Percentiles rank a stretch among this genome's conserved stretches.
Evolutionary conservation across 805 yeast genomes (phyloP).

Genomic region (Monosporozyma solicola): DNA sequence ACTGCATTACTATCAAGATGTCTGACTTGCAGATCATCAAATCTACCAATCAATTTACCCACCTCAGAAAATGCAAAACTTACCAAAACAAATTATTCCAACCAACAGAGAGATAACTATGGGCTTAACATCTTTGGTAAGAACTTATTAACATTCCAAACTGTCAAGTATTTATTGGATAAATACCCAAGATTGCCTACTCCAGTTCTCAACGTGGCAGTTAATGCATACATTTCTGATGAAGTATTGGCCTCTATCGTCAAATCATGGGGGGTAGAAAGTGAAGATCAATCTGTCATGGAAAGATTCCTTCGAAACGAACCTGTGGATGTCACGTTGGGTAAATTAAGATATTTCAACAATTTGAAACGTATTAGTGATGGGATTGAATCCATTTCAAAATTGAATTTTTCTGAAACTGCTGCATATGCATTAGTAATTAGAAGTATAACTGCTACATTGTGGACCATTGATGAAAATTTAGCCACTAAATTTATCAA

Average conservation of each 20-base stretch:
- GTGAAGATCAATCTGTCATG: slow-evolving; percentile 54
- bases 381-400: slow-evolving; percentile 44
- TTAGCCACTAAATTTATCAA: slow-evolving; percentile 60
- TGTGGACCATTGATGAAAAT: slow-evolving; percentile 45
- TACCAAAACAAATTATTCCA: slow-evolving; percentile 3
- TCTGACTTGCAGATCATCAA: slow-evolving; percentile 49
- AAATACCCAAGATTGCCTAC: slow-evolving; percentile 88
- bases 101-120: slow-evolving; percentile 44
- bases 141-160: slow-evolving; percentile 64
- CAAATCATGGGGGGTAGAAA: slow-evolving; percentile 80
- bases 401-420: slow-evolving; percentile 27
- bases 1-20: slow-evolving; percentile 71
- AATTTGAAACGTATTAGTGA: slow-evolving; percentile 27
- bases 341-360: slow-evolving; percentile 50
- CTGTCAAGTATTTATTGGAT: slow-evolving; percentile 60
- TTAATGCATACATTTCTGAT: slow-evolving; percentile 65
- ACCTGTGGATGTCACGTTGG: slow-evolving; percentile 56
- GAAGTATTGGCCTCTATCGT: slow-evolving; percentile 60
- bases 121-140: slow-evolving; percentile 81
- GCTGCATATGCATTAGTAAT: slow-evolving; percentile 54
- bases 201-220: slow-evolving; percentile 63
- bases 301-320: slow-evolving; percentile 63
- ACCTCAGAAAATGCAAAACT: not conserved
- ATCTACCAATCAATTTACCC: slow-evolving; percentile 10
- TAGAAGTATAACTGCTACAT: slow-evolving; percentile 74